phyloP scores from a whole-genome alignment of 306 rosid species.

The Corylus heterophylla region DNA sequence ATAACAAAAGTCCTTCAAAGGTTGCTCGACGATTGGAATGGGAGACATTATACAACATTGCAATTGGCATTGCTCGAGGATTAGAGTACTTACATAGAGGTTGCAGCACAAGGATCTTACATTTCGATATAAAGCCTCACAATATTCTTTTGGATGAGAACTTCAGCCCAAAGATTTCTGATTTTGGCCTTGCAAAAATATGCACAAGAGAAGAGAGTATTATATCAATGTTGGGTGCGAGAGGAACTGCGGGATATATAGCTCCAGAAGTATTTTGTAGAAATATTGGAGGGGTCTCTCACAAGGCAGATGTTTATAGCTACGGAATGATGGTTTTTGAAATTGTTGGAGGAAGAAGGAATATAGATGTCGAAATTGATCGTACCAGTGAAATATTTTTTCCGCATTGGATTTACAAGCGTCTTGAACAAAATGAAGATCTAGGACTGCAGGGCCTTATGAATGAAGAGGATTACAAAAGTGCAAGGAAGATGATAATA shows the following conservation, averaged over 20 bases:
- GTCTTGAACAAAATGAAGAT: slow-evolving; percentile 15
- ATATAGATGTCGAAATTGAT: slow-evolving; percentile 13
- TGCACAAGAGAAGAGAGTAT: slow-evolving; percentile 33
- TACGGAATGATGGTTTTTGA: slow-evolving; percentile 44
- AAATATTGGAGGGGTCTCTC: slow-evolving; percentile 32
- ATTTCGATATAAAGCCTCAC: slow-evolving; percentile 22
- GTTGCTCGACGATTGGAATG: background rate
- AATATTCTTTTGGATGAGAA: slow-evolving; percentile 43
- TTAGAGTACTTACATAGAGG: background rate
- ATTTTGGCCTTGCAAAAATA: slow-evolving; percentile 44
- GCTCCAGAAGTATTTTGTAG: slow-evolving; percentile 35
- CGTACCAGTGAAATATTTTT: slow-evolving; percentile 34
- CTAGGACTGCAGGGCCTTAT: slow-evolving; percentile 1
- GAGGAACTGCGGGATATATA: slow-evolving; percentile 42
- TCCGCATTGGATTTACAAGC: slow-evolving; percentile 39
- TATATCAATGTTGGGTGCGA: slow-evolving; percentile 38
- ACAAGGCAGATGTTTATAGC: slow-evolving; percentile 46
- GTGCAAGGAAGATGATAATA: slow-evolving; percentile 23
- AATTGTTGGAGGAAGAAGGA: background rate
- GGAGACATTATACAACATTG: background rate
- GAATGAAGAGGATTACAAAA: slow-evolving; percentile 2
- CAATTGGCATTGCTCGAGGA: background rate
- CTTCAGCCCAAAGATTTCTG: slow-evolving; percentile 36
- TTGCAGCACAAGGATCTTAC: background rate
- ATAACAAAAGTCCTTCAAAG: background rate